Evolutionary conservation across 106 monocot genomes (phyloP).

Genomic region (Allium fistulosum): DNA sequence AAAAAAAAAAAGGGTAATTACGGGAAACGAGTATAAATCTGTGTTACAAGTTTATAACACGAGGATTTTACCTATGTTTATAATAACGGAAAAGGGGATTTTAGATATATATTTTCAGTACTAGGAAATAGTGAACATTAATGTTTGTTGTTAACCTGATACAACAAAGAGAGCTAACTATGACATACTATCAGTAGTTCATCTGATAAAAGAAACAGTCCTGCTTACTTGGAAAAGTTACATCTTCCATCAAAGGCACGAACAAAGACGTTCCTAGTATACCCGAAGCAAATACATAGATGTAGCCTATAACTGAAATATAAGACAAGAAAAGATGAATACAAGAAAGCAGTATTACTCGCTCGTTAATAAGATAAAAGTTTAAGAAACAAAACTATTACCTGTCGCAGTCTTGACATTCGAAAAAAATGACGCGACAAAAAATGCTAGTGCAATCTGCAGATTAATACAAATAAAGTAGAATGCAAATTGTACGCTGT

Average conservation of each 20-base stretch:
- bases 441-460: conserved; percentile 45
- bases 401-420: conserved; percentile 42
- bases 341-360: background rate
- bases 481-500: conserved; percentile 34
- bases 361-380: background rate
- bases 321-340: background rate
- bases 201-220: no score
- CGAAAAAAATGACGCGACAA: conserved; percentile 24
- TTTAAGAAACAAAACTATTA: conserved; percentile 5
- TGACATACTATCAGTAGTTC: no score
- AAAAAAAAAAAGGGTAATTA: no score
- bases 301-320: conserved; percentile 32
- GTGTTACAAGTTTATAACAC: no score
- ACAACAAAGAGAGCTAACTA: no score
- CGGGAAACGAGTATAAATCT: no score
- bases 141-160: no score
- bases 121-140: no score
- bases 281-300: conserved; percentile 50
- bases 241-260: conserved; percentile 28
- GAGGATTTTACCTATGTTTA: no score
- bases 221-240: conserved; percentile 36
- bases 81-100: no score
- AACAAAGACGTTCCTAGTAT: conserved; percentile 33
- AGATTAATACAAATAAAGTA: conserved; percentile 37
- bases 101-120: no score